Evolutionary conservation across 495 filamentous ascomycete species (phyloP).

Genomic region (Neurospora cerealis): DNA sequence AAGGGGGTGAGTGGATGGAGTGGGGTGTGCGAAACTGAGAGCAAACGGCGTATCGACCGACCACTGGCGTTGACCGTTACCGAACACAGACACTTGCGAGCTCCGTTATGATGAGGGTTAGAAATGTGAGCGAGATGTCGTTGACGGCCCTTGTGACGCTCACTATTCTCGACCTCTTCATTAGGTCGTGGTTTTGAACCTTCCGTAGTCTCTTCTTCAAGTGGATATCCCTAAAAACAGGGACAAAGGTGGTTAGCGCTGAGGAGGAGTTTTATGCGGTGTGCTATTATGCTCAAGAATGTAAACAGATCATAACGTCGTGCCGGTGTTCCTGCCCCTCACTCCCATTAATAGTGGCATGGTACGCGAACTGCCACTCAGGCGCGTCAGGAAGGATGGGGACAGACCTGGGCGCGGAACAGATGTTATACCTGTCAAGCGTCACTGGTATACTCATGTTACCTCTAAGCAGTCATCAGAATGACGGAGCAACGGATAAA

Average conservation of each 20-base stretch:
- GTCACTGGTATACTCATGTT: not conserved
- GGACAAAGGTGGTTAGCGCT: too few species aligned
- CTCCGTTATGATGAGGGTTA: not conserved
- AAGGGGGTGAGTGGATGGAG: not conserved
- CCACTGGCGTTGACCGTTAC: too few species aligned
- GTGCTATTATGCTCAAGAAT: too few species aligned
- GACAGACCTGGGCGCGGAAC: fast-evolving
- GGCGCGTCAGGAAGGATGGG: not conserved
- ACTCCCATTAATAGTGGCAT: not conserved
- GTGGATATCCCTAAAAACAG: too few species aligned
- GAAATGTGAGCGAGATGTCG: too few species aligned
- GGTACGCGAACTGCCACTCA: not conserved
- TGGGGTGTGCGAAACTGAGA: not conserved
- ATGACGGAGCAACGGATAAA: not conserved
- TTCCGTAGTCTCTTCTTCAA: too few species aligned
- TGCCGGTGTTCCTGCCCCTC: too few species aligned
- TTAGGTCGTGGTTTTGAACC: too few species aligned
- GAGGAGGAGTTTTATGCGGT: too few species aligned
- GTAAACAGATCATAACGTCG: too few species aligned
- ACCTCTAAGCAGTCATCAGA: not conserved
- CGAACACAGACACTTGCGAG: not conserved
- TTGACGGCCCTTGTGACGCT: too few species aligned
- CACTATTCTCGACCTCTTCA: too few species aligned
- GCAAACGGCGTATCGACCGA: not conserved
- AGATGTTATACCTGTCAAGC: not conserved